Base-by-base conservation (phyloP, 768 basidiomycete species). In the Hirschioporus abietinus region DNA sequence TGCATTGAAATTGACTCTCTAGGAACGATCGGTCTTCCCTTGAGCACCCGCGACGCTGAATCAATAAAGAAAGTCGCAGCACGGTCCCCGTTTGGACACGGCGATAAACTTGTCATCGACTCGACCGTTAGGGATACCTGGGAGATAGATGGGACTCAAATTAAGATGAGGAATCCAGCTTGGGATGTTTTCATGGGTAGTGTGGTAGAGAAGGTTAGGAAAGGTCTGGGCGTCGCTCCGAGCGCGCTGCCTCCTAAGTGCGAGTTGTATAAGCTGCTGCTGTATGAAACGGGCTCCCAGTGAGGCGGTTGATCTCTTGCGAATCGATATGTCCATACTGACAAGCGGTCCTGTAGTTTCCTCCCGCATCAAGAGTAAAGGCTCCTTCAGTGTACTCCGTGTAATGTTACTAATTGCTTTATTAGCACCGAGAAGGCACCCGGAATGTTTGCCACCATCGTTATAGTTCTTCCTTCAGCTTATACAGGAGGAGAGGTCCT, bases 401-500 rank as follows among this genome's bases (percentile, higher is more conserved):
- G 24, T n/a, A 18, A 63, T 63, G 7, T 26, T n/a, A 34, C 26
- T 67, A 35, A 58, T 42, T 42, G 26, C 35, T 25, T 15, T 58
- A 25, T 6, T 60, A 84, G 83, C 64, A 83, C 82, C 1, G 81
- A 81, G 64, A 83, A 83, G 69, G 74, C 75, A 0, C 67, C 77
- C 35, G 82, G 80, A 1, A 84, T 83, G 81, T 84, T 86, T 67
- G 84, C 84, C 10, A 83, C 84, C 0, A 72, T 84, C 27, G 74
- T 84, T 60, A 72, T 86, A 25, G 69, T 83, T 7, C 76, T 85
- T 1, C 83, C 83, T 4, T 84, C 84, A 0, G 68, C 63, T 8
- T 84, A 81, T 68, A 76, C 75, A 0, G 84, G 84, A 7, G 85
- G 84, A 3, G 72, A 80, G 63, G 78, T 82, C 5, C 78, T 78